Evolutionary conservation across 768 basidiomycete genomes (phyloP).

Genomic region (Amanita brunnescens): DNA sequence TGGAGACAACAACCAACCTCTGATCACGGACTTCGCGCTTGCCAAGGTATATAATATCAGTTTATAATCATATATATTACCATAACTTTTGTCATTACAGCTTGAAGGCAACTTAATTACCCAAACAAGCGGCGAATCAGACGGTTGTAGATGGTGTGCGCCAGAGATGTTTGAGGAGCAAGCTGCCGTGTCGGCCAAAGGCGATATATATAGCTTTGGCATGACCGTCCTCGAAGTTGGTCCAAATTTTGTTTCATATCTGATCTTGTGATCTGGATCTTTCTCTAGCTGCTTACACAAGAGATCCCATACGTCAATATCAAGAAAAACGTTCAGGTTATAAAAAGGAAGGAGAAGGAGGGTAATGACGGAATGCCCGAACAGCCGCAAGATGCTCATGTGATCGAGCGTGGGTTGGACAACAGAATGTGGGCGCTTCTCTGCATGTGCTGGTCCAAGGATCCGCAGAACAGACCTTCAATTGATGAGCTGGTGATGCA

Average conservation of each 20-base stretch:
- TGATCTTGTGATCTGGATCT: background rate
- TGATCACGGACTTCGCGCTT: background rate
- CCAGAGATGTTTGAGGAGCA: background rate
- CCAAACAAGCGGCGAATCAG: background rate
- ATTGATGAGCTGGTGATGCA: background rate
- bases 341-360: background rate
- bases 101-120: background rate
- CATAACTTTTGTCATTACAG: background rate
- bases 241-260: background rate
- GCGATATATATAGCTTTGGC: background rate
- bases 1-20: background rate
- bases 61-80: background rate
- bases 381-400: background rate
- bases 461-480: background rate
- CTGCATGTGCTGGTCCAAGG: background rate
- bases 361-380: background rate
- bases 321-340: background rate
- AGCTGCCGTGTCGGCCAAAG: background rate
- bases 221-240: slow-evolving; percentile 1
- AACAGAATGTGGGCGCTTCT: background rate
- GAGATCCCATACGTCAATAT: background rate
- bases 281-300: background rate
- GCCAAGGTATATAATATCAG: background rate
- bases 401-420: background rate
- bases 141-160: background rate